phyloP scores from a whole-genome alignment of 441 rosid genomes.

The Dalechampia spathulata region DNA sequence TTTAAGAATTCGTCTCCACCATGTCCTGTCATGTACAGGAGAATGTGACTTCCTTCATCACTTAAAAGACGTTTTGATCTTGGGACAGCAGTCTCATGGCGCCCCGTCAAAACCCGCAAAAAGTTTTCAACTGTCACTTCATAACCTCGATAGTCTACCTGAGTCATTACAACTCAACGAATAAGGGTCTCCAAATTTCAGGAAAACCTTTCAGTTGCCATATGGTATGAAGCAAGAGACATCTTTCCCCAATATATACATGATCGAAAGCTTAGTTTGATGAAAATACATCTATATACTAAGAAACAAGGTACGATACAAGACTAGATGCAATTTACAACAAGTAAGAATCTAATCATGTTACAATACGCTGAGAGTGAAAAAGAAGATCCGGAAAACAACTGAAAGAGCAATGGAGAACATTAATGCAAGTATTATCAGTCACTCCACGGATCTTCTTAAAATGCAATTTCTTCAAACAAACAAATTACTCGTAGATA shows the following conservation, averaged over 20 bases:
- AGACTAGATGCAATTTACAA: too few relatives aligned
- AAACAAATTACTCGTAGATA: neutral
- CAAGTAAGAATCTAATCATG: too few relatives aligned
- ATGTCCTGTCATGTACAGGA: constrained; percentile 98
- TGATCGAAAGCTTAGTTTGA: neutral
- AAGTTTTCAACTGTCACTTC: constrained; percentile 93
- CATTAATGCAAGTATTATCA: neutral
- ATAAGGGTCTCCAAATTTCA: constrained; percentile 23
- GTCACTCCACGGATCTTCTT: neutral
- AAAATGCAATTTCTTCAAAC: neutral
- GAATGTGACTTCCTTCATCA: constrained; percentile 98
- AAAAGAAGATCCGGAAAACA: neutral
- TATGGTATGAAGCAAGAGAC: constrained; percentile 5
- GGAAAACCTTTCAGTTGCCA: neutral
- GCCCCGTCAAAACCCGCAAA: constrained; percentile 87
- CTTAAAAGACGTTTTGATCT: constrained; percentile 96
- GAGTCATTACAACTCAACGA: constrained; percentile 23
- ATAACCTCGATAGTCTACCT: constrained; percentile 97
- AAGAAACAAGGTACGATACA: neutral
- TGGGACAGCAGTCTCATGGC: constrained; percentile 86
- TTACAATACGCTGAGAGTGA: neutral
- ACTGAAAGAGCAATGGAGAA: neutral
- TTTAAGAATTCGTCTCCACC: constrained; percentile 96
- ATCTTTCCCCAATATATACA: neutral
- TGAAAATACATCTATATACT: neutral